phyloP scores from a whole-genome alignment of 257 asterid genomes.

The Solanum piurae region DNA sequence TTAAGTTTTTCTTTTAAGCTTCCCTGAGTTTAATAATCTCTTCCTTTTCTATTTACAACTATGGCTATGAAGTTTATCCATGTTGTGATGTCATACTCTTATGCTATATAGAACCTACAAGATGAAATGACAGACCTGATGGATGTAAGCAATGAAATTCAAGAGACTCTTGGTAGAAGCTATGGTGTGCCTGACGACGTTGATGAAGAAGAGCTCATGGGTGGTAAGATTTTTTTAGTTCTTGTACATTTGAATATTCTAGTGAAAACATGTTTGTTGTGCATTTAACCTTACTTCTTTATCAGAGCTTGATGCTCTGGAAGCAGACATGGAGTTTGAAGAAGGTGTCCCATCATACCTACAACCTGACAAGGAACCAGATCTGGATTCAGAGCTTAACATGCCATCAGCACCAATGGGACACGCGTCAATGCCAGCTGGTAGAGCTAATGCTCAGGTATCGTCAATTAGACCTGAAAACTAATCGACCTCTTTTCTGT shows the following conservation, averaged over 20 bases:
- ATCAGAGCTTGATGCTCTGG: constrained; percentile 95
- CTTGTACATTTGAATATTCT: background rate
- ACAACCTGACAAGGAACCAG: constrained; percentile 70
- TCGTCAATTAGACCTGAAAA: background rate
- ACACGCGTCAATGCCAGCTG: constrained; percentile 32
- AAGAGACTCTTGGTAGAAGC: constrained; percentile 97
- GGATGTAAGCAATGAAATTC: constrained; percentile 97
- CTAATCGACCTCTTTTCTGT: background rate
- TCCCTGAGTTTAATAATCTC: background rate
- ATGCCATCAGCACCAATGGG: constrained; percentile 90
- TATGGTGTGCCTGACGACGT: constrained; percentile 89
- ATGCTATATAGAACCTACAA: constrained; percentile 55
- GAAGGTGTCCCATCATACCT: constrained; percentile 86
- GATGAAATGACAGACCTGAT: constrained; percentile 98
- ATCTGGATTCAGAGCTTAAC: constrained; percentile 74
- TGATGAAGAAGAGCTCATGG: constrained; percentile 94
- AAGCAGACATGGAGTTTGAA: constrained; percentile 81
- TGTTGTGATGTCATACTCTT: background rate
- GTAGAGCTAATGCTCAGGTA: constrained; percentile 62
- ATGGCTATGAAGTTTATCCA: background rate
- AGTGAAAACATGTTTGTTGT: background rate
- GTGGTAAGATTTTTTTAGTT: constrained; percentile 44
- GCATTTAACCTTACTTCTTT: background rate
- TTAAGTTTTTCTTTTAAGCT: background rate
- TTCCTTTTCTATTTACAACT: background rate